Percentiles rank a stretch among this genome's conserved stretches.
These are phyloP conservation scores for Colletotrichum simmondsii DNA, from an alignment of 2,329 filamentous ascomycete genomes.

Conservation along the genomic window DNA sequence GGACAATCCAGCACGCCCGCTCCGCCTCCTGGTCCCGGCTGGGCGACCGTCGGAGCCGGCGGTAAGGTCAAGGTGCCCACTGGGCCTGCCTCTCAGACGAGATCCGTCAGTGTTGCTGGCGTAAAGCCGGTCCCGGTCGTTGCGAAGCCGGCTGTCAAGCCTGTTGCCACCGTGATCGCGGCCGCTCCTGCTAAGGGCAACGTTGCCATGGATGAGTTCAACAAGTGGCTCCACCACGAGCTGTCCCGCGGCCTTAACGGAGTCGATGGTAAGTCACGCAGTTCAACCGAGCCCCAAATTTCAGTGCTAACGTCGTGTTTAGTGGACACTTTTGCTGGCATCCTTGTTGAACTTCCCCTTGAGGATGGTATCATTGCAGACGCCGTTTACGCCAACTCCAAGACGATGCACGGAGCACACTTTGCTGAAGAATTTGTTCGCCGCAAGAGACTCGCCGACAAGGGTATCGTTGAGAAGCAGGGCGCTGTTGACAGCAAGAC, in stretches of 20 bases:
- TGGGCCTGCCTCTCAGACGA: constrained; percentile 62
- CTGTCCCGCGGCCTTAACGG: constrained; percentile 77
- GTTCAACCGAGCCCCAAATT: rapidly evolving
- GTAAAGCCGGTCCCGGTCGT: constrained; percentile 56
- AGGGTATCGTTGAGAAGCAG: constrained; percentile 85
- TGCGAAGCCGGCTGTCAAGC: constrained; percentile 63
- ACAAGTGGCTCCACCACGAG: constrained; percentile 88
- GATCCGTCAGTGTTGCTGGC: constrained; percentile 55
- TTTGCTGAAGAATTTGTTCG: constrained; percentile 96
- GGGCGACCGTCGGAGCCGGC: constrained; percentile 94
- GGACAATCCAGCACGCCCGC: constrained; percentile 59
- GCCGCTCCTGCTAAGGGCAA: constrained; percentile 57
- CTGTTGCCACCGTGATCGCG: constrained; percentile 56
- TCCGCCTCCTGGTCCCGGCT: constrained; percentile 64
- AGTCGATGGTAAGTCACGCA: constrained; percentile 61
- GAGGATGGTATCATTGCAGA: constrained; percentile 89
- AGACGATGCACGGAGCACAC: constrained; percentile 90
- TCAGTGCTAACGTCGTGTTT: constrained; percentile 44
- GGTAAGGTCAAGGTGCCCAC: constrained; percentile 87
- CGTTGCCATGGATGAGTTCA: constrained; percentile 87
- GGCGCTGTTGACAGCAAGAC: constrained; percentile 64
- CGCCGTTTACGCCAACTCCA: constrained; percentile 86
- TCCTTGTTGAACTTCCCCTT: constrained; percentile 78
- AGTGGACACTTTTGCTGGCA: constrained; percentile 86
- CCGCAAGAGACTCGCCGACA: constrained; percentile 92